Percentiles rank a stretch among this genome's conserved stretches.
Evolutionary conservation across 164 flowering plant species (phyloP).

Genomic region (Buxus sempervirens): DNA sequence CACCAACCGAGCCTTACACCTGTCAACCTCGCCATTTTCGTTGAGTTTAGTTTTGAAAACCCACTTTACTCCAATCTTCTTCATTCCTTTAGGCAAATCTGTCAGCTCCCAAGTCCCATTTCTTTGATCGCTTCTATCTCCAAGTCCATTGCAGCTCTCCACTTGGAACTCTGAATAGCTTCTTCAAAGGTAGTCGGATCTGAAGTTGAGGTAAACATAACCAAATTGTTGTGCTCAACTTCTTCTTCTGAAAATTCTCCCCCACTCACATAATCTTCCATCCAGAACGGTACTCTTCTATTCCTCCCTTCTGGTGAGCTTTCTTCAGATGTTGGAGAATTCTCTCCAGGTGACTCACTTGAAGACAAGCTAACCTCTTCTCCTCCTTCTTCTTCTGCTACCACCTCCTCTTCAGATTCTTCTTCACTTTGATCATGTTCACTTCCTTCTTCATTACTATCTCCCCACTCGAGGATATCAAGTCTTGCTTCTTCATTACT

Average conservation of each 20-base stretch:
- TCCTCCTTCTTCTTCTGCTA: too few species aligned
- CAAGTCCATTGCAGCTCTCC: conserved; percentile 11
- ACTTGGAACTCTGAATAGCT: conserved; percentile 1
- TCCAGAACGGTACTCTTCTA: conserved; percentile 1
- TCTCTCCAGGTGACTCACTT: too few species aligned
- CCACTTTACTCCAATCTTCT: conserved; percentile 13
- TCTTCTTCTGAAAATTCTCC: neutral
- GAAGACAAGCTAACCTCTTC: neutral
- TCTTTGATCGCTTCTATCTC: conserved; percentile 5
- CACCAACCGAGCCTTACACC: conserved; percentile 5
- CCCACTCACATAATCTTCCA: neutral
- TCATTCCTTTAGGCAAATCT: neutral
- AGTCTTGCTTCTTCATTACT: neutral
- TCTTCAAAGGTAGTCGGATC: neutral
- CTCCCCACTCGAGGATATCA: neutral
- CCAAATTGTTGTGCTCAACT: neutral
- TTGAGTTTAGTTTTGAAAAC: conserved; percentile 5
- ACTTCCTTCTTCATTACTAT: neutral
- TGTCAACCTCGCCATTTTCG: neutral
- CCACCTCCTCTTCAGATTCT: neutral
- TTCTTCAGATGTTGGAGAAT: too few species aligned
- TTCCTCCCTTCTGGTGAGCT: neutral
- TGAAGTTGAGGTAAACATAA: neutral
- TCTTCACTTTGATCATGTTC: neutral
- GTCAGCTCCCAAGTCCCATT: conserved; percentile 11